Conservation (phyloP, 202 grass and related monocot genomes). For the Panicum virgatum region DNA sequence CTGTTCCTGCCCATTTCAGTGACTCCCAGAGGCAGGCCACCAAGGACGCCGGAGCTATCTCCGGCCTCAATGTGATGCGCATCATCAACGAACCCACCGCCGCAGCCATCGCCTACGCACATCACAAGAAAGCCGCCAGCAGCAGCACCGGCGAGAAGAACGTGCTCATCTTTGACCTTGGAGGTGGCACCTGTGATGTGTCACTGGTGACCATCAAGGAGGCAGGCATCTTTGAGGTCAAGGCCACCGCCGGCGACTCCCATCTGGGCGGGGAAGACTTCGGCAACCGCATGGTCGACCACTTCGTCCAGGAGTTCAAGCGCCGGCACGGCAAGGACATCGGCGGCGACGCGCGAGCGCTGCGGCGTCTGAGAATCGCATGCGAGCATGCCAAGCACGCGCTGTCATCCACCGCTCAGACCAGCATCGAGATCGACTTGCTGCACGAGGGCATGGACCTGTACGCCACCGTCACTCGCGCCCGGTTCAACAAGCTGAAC, state of each 20-base stretch:
- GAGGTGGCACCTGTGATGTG: constrained; percentile 69
- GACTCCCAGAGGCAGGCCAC: no score
- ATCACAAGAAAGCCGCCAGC: constrained; percentile 65
- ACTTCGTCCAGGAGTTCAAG: constrained; percentile 84
- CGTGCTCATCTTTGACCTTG: constrained; percentile 72
- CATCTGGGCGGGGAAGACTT: constrained; percentile 85
- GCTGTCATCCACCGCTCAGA: constrained; percentile 70
- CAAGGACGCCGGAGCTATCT: constrained; percentile 21
- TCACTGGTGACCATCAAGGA: constrained; percentile 73
- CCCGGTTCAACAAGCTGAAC: constrained; percentile 70
- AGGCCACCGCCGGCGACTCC: constrained; percentile 71
- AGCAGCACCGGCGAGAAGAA: constrained; percentile 62
- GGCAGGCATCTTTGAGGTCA: constrained; percentile 87
- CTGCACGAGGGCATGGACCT: constrained; percentile 72
- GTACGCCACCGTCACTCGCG: constrained; percentile 67
- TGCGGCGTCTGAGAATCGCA: constrained; percentile 59
- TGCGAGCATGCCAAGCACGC: constrained; percentile 74
- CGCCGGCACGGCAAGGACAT: constrained; percentile 77
- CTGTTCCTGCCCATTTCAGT: no score
- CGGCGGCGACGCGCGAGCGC: constrained; percentile 57
- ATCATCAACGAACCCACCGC: constrained; percentile 85
- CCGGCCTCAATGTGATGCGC: constrained; percentile 70
- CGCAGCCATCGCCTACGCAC: constrained; percentile 68
- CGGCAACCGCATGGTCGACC: constrained; percentile 85
- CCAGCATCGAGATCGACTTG: constrained; percentile 80